Base-by-base conservation (phyloP, 768 basidiomycete genomes). In the Boletellus ananas region DNA sequence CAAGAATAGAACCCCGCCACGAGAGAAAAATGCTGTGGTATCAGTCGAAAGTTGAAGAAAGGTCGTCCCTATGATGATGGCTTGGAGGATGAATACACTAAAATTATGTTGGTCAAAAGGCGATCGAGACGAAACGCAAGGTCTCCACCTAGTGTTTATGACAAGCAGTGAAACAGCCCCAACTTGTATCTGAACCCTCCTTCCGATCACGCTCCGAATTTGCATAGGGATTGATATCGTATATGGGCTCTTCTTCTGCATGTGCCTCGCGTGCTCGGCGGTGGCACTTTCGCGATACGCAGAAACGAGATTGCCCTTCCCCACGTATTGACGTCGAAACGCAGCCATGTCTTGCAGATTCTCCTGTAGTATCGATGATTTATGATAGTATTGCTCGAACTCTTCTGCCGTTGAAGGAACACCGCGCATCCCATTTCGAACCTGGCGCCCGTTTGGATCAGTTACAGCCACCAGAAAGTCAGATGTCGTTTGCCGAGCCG, bases 1-100 rank as follows among this genome's bases (percentile, higher is more conserved):
- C 79, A 92, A 89, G 78, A 90, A 91, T 13, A 92, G 72, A 31
- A 87, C 76, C 61, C 90, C 90, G n/a, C 90, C 90, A 20, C 90
- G 80, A 33, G 85, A 83, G n/a, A 49, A 68, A 35, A 41, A 70
- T 6, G 45, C 52, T 0, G 57, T 50, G 6, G 79, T 78, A 27
- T 59, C 67, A 16, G 69, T 60, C 0, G 72, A 62, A 29, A 78
- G 55, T n/a, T 70, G 59, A 51, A 73, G 73, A 68, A 79, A 81
- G 34, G 77, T 70, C n/a, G 72, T 74, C 40, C 64, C 66, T n/a
- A 67, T 34, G 23, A 66, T 64, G 43, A 69, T 55, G n/a, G 65
- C 63, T 54, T 67, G 63, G n/a, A 68, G 29, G 10, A 69, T 18
- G 25, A 49, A 57, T 3, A 79, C 75, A 34, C 83, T 84, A 5